Evolutionary conservation across 306 rosid species (phyloP).

Genomic region (Cucumis hystrix): DNA sequence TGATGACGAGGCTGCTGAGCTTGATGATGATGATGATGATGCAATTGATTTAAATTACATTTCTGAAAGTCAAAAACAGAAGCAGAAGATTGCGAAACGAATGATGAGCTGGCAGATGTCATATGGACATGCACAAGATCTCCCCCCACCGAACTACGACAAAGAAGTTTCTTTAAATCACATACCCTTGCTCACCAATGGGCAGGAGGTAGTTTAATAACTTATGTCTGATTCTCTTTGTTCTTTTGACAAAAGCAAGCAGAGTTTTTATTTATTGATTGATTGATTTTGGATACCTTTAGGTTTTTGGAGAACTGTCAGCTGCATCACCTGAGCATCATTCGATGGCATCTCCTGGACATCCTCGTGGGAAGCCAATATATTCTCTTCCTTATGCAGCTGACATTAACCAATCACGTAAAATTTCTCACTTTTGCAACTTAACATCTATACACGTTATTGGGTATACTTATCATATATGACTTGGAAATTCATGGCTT

Average conservation of each 20-base stretch:
- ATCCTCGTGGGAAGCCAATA: slow-evolving; percentile 51
- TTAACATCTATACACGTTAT: slow-evolving; percentile 3
- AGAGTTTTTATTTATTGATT: not conserved
- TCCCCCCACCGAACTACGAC: slow-evolving; percentile 46
- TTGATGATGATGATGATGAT: slow-evolving; percentile 27
- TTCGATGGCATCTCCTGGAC: slow-evolving; percentile 80
- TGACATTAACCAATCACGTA: slow-evolving; percentile 76
- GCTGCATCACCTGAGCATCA: slow-evolving; percentile 86
- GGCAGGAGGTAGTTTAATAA: slow-evolving; percentile 59
- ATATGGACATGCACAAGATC: slow-evolving; percentile 54
- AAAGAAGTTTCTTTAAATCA: slow-evolving; percentile 75
- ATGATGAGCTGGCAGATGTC: slow-evolving; percentile 85
- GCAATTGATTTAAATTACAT: slow-evolving; percentile 53
- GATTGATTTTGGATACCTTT: not conserved
- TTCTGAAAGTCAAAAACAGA: slow-evolving; percentile 61
- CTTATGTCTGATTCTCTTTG: slow-evolving; percentile 2
- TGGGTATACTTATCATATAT: slow-evolving; percentile 7
- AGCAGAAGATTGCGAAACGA: slow-evolving; percentile 80
- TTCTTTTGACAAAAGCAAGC: not conserved
- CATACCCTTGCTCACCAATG: slow-evolving; percentile 41
- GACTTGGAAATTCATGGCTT: slow-evolving; percentile 14
- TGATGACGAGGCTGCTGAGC: slow-evolving; percentile 50
- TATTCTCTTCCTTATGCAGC: slow-evolving; percentile 54
- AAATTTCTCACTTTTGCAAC: not conserved
- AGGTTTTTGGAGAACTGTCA: slow-evolving; percentile 93